phyloP scores from a whole-genome alignment of 805 yeast species.

The Starmera amethionina region DNA sequence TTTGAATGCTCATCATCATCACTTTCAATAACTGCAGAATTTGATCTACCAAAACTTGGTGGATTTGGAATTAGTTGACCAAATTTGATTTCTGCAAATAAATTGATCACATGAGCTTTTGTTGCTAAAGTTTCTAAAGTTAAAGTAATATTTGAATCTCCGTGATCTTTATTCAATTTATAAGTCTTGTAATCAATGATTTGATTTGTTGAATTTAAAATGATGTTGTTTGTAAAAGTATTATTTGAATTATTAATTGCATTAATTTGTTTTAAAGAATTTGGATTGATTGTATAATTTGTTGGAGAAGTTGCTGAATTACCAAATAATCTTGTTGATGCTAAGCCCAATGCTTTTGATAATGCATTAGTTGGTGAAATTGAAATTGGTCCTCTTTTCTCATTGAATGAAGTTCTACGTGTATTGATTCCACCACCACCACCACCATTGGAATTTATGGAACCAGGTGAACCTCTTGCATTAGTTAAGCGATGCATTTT shows the following conservation, averaged over 20 bases:
- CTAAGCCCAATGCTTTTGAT: constrained; percentile 77
- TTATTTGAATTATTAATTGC: constrained; percentile 11
- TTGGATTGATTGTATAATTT: constrained; percentile 1
- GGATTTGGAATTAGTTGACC: constrained; percentile 75
- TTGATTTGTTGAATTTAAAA: constrained; percentile 8
- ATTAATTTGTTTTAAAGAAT: background rate
- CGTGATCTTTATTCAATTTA: constrained; percentile 7
- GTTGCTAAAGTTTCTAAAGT: constrained; percentile 72
- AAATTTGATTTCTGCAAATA: constrained; percentile 87
- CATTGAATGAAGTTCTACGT: constrained; percentile 47
- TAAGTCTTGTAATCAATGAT: constrained; percentile 1
- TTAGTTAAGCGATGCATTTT: too few relatives aligned
- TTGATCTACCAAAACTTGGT: constrained; percentile 9
- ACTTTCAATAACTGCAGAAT: constrained; percentile 21
- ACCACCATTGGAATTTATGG: constrained; percentile 38
- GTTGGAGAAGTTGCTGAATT: constrained; percentile 14
- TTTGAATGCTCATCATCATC: constrained; percentile 10
- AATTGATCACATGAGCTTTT: constrained; percentile 79
- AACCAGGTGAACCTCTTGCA: constrained; percentile 3
- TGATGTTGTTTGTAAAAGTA: constrained; percentile 11
- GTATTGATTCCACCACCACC: constrained; percentile 23
- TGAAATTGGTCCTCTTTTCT: constrained; percentile 56
- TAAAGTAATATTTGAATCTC: constrained; percentile 31
- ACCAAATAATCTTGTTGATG: constrained; percentile 83
- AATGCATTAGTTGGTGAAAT: constrained; percentile 79